Evolutionary conservation across 345 rosid species (phyloP).

Genomic region (Salix viminalis): DNA sequence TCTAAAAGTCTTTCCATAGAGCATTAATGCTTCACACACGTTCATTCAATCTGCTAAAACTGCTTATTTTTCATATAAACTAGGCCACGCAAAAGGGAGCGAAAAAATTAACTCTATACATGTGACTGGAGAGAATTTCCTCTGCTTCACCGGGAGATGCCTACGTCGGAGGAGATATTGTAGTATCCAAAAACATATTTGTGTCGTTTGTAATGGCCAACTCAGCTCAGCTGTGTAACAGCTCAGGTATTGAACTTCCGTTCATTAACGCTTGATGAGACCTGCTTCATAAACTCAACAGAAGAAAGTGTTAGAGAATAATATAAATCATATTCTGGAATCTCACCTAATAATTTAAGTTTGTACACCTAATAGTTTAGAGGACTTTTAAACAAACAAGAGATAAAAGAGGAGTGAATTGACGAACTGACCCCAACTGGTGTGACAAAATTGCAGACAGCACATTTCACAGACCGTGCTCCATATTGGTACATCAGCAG

Average conservation of each 20-base stretch:
- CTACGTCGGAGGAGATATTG: neutral
- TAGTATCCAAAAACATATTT: slow-evolving; percentile 22
- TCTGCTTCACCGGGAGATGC: slow-evolving; percentile 17
- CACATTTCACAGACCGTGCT: slow-evolving; percentile 89
- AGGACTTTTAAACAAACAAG: neutral
- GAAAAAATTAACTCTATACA: slow-evolving; percentile 43
- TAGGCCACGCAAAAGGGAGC: slow-evolving; percentile 18
- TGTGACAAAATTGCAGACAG: slow-evolving; percentile 88
- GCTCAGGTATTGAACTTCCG: slow-evolving; percentile 57
- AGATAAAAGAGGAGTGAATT: neutral
- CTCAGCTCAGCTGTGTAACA: neutral
- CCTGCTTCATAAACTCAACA: slow-evolving; percentile 41
- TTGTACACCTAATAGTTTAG: too few species aligned
- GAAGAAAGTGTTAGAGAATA: too few species aligned
- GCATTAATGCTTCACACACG: slow-evolving; percentile 6
- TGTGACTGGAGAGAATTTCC: slow-evolving; percentile 19
- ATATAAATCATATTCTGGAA: too few species aligned
- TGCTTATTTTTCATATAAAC: slow-evolving; percentile 30
- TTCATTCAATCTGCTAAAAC: slow-evolving; percentile 20
- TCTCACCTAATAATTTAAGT: too few species aligned
- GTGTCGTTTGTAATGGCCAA: neutral
- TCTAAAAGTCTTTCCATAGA: slow-evolving; percentile 12
- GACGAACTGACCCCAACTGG: slow-evolving; percentile 65
- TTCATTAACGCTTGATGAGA: slow-evolving; percentile 63
- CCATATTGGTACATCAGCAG: slow-evolving; percentile 93